Conservation (phyloP, 805 yeast species). For the Candida anglica region DNA sequence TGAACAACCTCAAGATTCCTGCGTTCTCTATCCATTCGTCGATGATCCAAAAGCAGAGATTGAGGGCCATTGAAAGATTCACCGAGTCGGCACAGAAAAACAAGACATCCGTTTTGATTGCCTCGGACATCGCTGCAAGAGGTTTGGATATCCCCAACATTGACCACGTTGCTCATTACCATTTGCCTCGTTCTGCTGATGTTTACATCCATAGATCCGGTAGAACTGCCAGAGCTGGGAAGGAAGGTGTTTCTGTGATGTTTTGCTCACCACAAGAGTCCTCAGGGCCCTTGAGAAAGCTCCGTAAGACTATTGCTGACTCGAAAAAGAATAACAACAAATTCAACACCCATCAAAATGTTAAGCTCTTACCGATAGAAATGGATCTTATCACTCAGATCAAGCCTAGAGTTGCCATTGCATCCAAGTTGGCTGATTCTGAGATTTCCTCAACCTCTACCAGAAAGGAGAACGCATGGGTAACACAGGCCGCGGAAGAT, state of each 20-base stretch:
- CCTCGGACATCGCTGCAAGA: slow-evolving; percentile 98
- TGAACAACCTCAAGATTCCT: slow-evolving; percentile 65
- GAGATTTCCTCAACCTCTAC: slow-evolving; percentile 56
- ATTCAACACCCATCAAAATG: slow-evolving; percentile 42
- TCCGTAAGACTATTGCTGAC: slow-evolving; percentile 54
- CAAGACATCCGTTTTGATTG: slow-evolving; percentile 68
- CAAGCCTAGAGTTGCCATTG: slow-evolving; percentile 61
- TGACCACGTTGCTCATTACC: slow-evolving; percentile 93
- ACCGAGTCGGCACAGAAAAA: slow-evolving; percentile 44
- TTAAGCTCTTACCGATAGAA: slow-evolving; percentile 73
- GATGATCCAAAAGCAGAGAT: slow-evolving; percentile 91
- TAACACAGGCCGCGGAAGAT: slow-evolving; percentile 88
- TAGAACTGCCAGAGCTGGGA: slow-evolving; percentile 96
- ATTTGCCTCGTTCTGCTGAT: slow-evolving; percentile 91
- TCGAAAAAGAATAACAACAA: slow-evolving; percentile 15
- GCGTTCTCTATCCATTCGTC: slow-evolving; percentile 83
- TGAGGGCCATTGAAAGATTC: slow-evolving; percentile 81
- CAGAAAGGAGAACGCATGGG: slow-evolving; percentile 74
- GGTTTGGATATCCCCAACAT: slow-evolving; percentile 91
- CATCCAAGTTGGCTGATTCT: slow-evolving; percentile 74
- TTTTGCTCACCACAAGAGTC: slow-evolving; percentile 93
- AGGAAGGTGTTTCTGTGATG: slow-evolving; percentile 92
- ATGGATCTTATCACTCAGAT: slow-evolving; percentile 67
- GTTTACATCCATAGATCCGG: slow-evolving; percentile 95
- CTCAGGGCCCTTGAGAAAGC: slow-evolving; percentile 76